A percentile compares a stretch with the other conserved stretches of the same genome.
phyloP scores from a whole-genome alignment of 1,284 basidiomycete species.

The Rhodofomes roseus region DNA sequence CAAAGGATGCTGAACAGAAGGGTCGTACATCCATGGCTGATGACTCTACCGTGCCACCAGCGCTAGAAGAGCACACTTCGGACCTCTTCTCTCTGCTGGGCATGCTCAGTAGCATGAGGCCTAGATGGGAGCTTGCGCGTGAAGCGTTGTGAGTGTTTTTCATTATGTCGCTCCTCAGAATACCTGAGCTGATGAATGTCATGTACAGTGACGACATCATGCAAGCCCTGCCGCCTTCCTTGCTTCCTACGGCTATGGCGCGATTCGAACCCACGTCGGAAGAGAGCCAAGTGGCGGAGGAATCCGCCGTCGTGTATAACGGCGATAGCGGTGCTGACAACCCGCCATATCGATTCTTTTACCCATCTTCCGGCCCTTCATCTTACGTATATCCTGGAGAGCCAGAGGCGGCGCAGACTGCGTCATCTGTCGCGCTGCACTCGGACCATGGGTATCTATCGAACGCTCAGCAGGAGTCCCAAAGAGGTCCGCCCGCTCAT shows the following conservation, averaged over 20 bases:
- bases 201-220: conserved; percentile 19
- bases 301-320: background rate
- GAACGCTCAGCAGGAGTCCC: background rate
- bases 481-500: background rate
- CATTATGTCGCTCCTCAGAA: background rate
- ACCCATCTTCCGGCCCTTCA: conserved; percentile 3
- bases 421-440: background rate
- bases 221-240: conserved; percentile 15
- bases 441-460: background rate
- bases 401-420: background rate
- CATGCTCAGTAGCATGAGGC: conserved; percentile 23
- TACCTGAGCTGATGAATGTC: background rate
- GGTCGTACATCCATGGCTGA: conserved; percentile 5
- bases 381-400: background rate
- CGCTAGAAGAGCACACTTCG: conserved; percentile 19
- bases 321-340: background rate
- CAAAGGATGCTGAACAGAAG: conserved; percentile 16
- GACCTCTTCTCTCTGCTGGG: conserved; percentile 23
- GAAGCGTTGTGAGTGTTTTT: conserved; percentile 22
- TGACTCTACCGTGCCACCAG: conserved; percentile 14
- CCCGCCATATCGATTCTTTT: conserved; percentile 2
- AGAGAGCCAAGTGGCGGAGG: background rate
- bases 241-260: conserved; percentile 1
- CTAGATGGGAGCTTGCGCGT: conserved; percentile 27
- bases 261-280: background rate